These are phyloP conservation scores for Mycena indigotica DNA, from an alignment of 768 basidiomycete genomes.

Conservation along the genomic window DNA sequence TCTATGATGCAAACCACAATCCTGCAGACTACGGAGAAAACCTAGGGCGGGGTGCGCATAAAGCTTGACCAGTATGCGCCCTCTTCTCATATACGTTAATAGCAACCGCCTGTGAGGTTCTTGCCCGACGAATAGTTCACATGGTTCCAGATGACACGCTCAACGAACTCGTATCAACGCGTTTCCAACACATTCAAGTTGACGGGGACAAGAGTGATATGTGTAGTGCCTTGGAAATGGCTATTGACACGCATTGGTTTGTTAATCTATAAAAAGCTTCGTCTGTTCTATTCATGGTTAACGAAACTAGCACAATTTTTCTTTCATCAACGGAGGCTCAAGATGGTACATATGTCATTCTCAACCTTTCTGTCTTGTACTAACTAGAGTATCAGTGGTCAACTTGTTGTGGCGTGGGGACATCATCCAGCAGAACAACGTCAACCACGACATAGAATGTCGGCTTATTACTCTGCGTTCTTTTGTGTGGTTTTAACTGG, in stretches of 20 bases:
- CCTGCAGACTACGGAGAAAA: slow-evolving; percentile 90
- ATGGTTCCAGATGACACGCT: slow-evolving; percentile 62
- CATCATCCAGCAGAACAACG: slow-evolving; percentile 76
- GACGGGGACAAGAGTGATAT: slow-evolving; percentile 79
- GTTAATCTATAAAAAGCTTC: slow-evolving; percentile 3
- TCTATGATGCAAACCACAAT: slow-evolving; percentile 78
- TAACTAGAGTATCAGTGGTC: slow-evolving; percentile 56
- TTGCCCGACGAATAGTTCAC: slow-evolving; percentile 82
- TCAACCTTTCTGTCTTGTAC: not conserved
- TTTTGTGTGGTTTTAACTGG: not conserved
- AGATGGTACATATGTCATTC: slow-evolving; percentile 50
- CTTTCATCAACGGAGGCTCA: slow-evolving; percentile 86
- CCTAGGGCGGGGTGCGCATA: slow-evolving; percentile 63
- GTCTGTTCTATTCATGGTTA: not conserved
- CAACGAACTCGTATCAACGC: slow-evolving; percentile 71
- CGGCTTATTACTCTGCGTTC: slow-evolving; percentile 23
- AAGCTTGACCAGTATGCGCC: slow-evolving; percentile 5
- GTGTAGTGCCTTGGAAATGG: slow-evolving; percentile 80
- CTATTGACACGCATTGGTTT: slow-evolving; percentile 91
- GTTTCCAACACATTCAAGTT: slow-evolving; percentile 68
- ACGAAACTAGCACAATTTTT: slow-evolving; percentile 65
- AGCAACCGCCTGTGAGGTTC: slow-evolving; percentile 84
- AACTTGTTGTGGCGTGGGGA: slow-evolving; percentile 82
- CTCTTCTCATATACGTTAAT: slow-evolving; percentile 2
- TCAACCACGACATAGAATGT: slow-evolving; percentile 80